Percentiles rank a stretch among this genome's conserved stretches.
phyloP scores from a whole-genome alignment of 192 early-diverging fungal genomes.

The Linderina pennispora region DNA sequence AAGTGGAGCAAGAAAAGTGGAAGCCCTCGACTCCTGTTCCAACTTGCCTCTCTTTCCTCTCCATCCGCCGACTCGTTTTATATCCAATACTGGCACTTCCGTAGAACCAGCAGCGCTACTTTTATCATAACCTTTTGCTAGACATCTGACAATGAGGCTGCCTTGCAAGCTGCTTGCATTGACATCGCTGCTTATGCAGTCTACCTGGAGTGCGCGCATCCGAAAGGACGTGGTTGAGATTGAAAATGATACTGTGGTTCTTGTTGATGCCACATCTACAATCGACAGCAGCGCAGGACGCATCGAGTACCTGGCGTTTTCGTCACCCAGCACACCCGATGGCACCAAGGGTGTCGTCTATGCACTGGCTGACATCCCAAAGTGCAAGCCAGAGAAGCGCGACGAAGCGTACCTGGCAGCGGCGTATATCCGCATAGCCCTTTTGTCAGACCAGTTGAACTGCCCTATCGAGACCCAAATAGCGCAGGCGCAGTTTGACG shows the following conservation, averaged over 20 bases:
- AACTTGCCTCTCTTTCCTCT: too few species aligned
- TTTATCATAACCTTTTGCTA: too few species aligned
- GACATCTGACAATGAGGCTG: constrained; percentile 17
- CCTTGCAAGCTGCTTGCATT: constrained; percentile 7
- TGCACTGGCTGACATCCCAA: constrained; percentile 8
- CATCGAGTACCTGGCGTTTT: constrained; percentile 21
- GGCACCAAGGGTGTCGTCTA: constrained; percentile 42
- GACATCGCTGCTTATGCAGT: constrained; percentile 6
- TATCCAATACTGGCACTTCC: too few species aligned
- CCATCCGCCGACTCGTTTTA: too few species aligned
- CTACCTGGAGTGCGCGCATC: constrained; percentile 15
- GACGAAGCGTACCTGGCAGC: constrained; percentile 16
- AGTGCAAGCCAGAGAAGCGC: constrained; percentile 31
- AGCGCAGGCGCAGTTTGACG: constrained; percentile 38
- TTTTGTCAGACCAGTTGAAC: constrained; percentile 26
- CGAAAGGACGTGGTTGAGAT: constrained; percentile 44
- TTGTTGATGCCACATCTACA: constrained; percentile 29
- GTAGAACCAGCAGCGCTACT: too few species aligned
- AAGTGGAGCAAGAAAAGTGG: too few species aligned
- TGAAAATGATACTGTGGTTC: constrained; percentile 29
- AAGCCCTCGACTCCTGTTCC: too few species aligned
- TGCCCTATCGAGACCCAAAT: constrained; percentile 31
- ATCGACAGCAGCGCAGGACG: constrained; percentile 24
- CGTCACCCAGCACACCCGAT: constrained; percentile 16
- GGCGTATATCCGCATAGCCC: constrained; percentile 35